Base-by-base conservation (phyloP, 805 yeast species). In the Lipomyces yamanashiensis region DNA sequence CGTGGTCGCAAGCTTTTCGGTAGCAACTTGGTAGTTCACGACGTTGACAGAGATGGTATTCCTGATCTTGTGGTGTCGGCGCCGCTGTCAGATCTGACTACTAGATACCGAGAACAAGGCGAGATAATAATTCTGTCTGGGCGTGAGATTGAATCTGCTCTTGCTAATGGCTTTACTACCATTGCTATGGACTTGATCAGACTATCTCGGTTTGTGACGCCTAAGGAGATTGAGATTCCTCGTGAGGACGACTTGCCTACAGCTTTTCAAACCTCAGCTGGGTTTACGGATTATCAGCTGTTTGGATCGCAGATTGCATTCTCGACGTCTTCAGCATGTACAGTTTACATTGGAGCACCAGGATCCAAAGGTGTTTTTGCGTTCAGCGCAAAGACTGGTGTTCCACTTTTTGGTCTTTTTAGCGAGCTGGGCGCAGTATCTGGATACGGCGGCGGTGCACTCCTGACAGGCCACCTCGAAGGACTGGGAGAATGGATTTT, bases 1-100 rank as follows among this genome's bases (percentile, higher is more conserved):
- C 36, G 59, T 0, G 87, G 87, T 0, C 51, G 68, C 1, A 83
- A 85, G 61, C 76, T 82, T 51, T 70, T 81, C 15, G 85, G 84
- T 0, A 70, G 74, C 17, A 48, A 69, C 0, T 53, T 81, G 28
- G 59, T 69, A 0, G 71, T 75, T 0, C 75, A 71, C 15, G 81
- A 79, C 63, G 51, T 77, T 7, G 75, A 76, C 67, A 72, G 70
- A 5, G 83, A 79, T 64, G 81, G 80, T 0, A 61, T 73, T 6
- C 76, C 75, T 0, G 84, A 81, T 50, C 63, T 85, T 12, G 62
- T 83, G 1, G 70, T 85, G 2, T 79, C 83, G 0, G 80, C 85
- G 0, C 80, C 82, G 2, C 75, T 72, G 53, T 73, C 76, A 36
- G 86, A 81, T 57, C 56, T 63, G 84, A 2, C 70, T 69, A 6